A percentile compares a stretch with the other conserved stretches of the same genome.
Conservation (phyloP, 306 rosid genomes). For the Quercus robur region DNA sequence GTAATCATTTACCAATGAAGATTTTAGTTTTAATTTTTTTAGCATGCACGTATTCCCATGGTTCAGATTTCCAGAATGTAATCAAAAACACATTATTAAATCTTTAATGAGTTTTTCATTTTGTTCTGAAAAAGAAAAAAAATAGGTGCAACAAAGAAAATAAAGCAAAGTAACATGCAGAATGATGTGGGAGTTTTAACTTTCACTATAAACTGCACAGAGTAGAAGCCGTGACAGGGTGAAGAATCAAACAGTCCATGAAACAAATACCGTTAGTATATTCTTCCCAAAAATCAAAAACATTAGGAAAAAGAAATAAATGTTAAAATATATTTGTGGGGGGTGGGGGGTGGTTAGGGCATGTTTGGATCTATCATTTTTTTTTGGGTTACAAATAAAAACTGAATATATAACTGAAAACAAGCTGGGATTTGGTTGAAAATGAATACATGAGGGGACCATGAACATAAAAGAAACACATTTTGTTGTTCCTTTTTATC, state of each 20-base stretch:
- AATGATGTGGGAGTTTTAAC: slow-evolving; percentile 10
- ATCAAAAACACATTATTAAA: background rate
- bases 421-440: background rate
- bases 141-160: slow-evolving; percentile 28
- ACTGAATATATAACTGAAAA: background rate
- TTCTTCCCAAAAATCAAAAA: slow-evolving; percentile 24
- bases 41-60: slow-evolving; percentile 41
- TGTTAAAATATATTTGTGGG: background rate
- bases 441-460: too few species aligned
- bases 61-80: background rate
- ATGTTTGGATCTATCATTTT: slow-evolving; percentile 9
- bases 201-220: slow-evolving; percentile 71
- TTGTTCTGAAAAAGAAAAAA: slow-evolving; percentile 1
- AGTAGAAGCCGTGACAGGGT: slow-evolving; percentile 37
- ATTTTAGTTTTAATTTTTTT: background rate
- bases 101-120: background rate
- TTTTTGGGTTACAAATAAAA: background rate
- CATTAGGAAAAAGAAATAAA: background rate
- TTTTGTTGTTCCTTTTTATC: background rate
- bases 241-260: slow-evolving; percentile 44
- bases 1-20: slow-evolving; percentile 26
- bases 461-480: too few species aligned
- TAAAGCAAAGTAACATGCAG: slow-evolving; percentile 5
- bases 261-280: slow-evolving; percentile 47
- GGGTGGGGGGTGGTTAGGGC: background rate